Evolutionary conservation across 441 rosid genomes (phyloP).

Genomic region (Dalechampia spathulata): DNA sequence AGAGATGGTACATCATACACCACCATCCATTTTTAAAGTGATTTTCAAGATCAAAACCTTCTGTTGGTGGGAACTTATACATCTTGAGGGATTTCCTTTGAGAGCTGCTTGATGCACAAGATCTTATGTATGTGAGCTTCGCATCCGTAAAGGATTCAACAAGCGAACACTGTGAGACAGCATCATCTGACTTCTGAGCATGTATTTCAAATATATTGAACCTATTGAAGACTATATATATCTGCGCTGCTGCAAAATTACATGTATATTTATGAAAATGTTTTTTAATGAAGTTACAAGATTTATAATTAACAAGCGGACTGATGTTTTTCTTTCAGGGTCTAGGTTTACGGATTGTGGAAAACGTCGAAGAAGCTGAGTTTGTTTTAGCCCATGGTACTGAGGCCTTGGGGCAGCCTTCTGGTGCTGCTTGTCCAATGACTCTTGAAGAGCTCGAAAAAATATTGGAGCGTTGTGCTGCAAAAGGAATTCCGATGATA

Average conservation of each 20-base stretch:
- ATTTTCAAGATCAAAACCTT: background rate
- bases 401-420: constrained; percentile 35
- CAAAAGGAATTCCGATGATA: constrained; percentile 71
- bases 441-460: constrained; percentile 63
- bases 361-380: constrained; percentile 72
- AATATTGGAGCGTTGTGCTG: constrained; percentile 63
- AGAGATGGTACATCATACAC: background rate
- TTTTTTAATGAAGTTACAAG: background rate
- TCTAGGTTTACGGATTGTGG: constrained; percentile 64
- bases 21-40: background rate
- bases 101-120: background rate
- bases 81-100: background rate
- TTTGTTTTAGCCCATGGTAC: constrained; percentile 69
- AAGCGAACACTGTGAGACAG: background rate
- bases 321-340: constrained; percentile 32
- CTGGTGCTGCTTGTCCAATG: constrained; percentile 49
- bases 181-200: background rate
- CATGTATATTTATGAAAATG: background rate
- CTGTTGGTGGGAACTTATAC: background rate
- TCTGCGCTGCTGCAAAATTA: background rate
- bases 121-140: background rate
- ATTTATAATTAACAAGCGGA: background rate
- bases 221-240: background rate
- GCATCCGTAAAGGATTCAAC: background rate
- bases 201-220: background rate